Evolutionary conservation across 163 green algal genomes (phyloP).

Genomic region (Picocystis sp.): DNA sequence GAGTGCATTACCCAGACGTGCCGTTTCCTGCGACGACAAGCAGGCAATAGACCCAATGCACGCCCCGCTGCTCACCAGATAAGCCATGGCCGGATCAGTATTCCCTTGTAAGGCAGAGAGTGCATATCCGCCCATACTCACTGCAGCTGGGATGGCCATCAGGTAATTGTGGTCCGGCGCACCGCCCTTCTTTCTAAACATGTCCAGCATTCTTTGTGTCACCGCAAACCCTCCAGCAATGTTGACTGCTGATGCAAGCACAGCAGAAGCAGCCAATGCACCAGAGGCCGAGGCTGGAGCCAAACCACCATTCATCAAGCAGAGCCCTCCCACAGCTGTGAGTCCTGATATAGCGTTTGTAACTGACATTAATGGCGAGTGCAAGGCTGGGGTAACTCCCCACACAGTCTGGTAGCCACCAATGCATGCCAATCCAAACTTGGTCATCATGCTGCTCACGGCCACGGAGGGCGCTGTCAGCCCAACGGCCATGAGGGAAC

Average conservation of each 20-base stretch:
- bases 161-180: conserved; percentile 46
- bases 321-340: conserved; percentile 38
- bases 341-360: conserved; percentile 73
- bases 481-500: conserved; percentile 12
- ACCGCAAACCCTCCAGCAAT: conserved; percentile 35
- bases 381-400: conserved; percentile 69
- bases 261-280: conserved; percentile 33
- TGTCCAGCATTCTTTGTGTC: conserved; percentile 64
- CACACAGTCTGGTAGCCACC: conserved; percentile 60
- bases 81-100: conserved; percentile 20
- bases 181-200: conserved; percentile 68
- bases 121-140: conserved; percentile 22
- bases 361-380: conserved; percentile 84
- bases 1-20: conserved; percentile 53
- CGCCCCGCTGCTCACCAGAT: conserved; percentile 33
- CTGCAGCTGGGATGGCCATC: conserved; percentile 43
- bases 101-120: conserved; percentile 16
- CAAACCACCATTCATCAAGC: conserved; percentile 25
- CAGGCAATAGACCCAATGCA: conserved; percentile 66
- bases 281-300: conserved; percentile 24
- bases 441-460: conserved; percentile 62
- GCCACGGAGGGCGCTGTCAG: conserved; percentile 13
- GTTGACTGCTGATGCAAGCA: conserved; percentile 61
- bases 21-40: conserved; percentile 53
- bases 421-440: conserved; percentile 64